A percentile compares a stretch with the other conserved stretches of the same genome.
Evolutionary conservation across 2,329 filamentous ascomycete species (phyloP).

Genomic region (Aaosphaeria pasadenensis): DNA sequence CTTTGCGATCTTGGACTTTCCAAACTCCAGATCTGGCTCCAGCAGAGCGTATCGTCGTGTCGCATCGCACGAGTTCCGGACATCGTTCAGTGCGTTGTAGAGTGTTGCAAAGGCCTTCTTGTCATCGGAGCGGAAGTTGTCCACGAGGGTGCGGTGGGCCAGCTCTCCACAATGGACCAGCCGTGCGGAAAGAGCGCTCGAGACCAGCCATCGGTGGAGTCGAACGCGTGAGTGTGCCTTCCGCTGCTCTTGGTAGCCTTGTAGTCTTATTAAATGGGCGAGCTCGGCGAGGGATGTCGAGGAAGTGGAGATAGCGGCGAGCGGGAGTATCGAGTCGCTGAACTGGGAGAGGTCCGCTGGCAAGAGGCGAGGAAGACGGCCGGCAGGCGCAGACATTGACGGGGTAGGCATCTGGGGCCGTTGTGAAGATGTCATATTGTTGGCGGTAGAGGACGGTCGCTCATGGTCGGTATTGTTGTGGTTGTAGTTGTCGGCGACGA

Average conservation of each 20-base stretch:
- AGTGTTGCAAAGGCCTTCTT: slow-evolving; percentile 72
- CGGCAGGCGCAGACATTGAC: slow-evolving; percentile 45
- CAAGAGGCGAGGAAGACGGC: slow-evolving; percentile 53
- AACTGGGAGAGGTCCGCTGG: slow-evolving; percentile 66
- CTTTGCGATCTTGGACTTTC: slow-evolving; percentile 34
- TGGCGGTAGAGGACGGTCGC: slow-evolving; percentile 5
- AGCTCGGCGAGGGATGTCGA: slow-evolving; percentile 73
- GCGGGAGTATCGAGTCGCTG: slow-evolving; percentile 57
- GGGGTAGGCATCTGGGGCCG: slow-evolving; percentile 34
- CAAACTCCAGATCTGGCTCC: slow-evolving; percentile 67
- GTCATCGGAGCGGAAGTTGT: slow-evolving; percentile 75
- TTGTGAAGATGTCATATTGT: slow-evolving; percentile 4
- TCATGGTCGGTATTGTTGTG: slow-evolving; percentile 14
- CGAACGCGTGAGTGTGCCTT: slow-evolving; percentile 69
- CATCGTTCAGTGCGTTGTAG: slow-evolving; percentile 76
- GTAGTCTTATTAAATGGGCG: slow-evolving; percentile 72
- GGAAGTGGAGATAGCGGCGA: slow-evolving; percentile 55
- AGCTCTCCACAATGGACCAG: slow-evolving; percentile 72
- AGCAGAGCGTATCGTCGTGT: slow-evolving; percentile 67
- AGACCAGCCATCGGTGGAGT: slow-evolving; percentile 71
- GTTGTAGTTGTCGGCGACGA: neutral
- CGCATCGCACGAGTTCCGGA: slow-evolving; percentile 73
- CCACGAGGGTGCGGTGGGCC: slow-evolving; percentile 71
- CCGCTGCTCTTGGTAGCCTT: slow-evolving; percentile 80
- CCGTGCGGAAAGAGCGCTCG: slow-evolving; percentile 70